Evolutionary conservation across 1,284 basidiomycete species (phyloP).

Genomic region (Wallemia hederae): DNA sequence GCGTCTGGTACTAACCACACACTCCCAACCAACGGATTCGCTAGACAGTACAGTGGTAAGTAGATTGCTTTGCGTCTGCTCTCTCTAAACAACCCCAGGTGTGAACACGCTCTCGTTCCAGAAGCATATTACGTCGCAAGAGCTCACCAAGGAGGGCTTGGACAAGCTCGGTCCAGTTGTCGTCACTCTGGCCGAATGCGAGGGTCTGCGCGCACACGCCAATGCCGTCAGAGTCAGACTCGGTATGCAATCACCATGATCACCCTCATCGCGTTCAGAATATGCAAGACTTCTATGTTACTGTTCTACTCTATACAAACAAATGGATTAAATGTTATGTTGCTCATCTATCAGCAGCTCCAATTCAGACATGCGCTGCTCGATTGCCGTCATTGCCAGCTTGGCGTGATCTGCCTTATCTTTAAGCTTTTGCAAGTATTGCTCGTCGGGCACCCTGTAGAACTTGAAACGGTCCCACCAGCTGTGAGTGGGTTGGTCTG

Average conservation of each 20-base stretch:
- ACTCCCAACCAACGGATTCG: conserved; percentile 14
- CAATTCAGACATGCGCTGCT: not conserved
- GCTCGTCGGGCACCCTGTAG: not conserved
- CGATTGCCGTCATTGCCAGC: not conserved
- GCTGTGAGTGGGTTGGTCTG: not conserved
- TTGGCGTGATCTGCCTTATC: not conserved
- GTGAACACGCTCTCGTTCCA: conserved; percentile 95
- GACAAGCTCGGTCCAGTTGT: conserved; percentile 60
- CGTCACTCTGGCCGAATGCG: conserved; percentile 67
- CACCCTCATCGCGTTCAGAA: too few species aligned
- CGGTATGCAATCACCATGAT: not conserved
- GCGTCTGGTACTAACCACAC: conserved; percentile 98
- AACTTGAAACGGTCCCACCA: not conserved
- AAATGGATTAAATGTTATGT: not conserved
- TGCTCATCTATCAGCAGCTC: not conserved
- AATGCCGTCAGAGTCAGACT: conserved; percentile 16
- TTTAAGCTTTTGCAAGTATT: not conserved
- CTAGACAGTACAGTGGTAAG: not conserved
- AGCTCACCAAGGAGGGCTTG: conserved; percentile 54
- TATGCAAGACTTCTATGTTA: not conserved
- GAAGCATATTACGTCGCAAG: conserved; percentile 93
- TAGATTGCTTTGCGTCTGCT: conserved; percentile 12
- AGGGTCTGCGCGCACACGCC: conserved; percentile 82
- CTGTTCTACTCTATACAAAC: not conserved
- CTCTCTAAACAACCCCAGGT: conserved; percentile 94